A percentile compares a stretch with the other conserved stretches of the same genome.
These are phyloP conservation scores for Oenanthe javanica DNA, from an alignment of 140 eudicot species.

Conservation along the genomic window DNA sequence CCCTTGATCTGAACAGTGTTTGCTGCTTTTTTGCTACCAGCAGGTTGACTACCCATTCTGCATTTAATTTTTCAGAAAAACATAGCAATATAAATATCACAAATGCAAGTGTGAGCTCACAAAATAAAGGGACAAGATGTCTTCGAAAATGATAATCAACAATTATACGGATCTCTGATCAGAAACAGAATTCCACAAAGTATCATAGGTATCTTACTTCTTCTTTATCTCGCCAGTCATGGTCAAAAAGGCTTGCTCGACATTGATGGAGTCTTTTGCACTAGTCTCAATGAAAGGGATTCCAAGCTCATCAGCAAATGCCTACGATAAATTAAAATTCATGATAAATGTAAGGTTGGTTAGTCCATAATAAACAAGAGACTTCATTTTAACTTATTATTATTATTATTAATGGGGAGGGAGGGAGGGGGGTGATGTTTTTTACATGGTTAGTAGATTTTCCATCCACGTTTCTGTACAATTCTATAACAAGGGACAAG, in stretches of 20 bases:
- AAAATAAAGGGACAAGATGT: not conserved
- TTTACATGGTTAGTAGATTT: not conserved
- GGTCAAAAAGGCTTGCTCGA: slow-evolving; percentile 95
- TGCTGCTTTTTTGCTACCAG: slow-evolving; percentile 42
- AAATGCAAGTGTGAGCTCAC: not conserved
- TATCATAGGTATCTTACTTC: slow-evolving; percentile 39
- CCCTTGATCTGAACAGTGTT: slow-evolving; percentile 77
- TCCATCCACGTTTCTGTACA: not conserved
- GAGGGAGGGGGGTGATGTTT: not conserved
- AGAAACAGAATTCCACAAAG: not conserved
- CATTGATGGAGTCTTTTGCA: slow-evolving; percentile 88
- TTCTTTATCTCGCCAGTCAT: slow-evolving; percentile 98
- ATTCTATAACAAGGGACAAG: not conserved
- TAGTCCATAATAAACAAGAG: not conserved
- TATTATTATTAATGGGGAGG: not conserved
- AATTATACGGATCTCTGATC: not conserved
- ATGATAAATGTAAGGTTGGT: not conserved
- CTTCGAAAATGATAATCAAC: not conserved
- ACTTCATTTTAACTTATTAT: not conserved
- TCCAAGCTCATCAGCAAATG: slow-evolving; percentile 97
- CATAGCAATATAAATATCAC: not conserved
- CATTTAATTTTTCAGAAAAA: slow-evolving; percentile 2
- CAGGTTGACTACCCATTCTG: slow-evolving; percentile 81
- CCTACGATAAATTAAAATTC: slow-evolving; percentile 31
- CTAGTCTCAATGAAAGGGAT: slow-evolving; percentile 96